Conservation (phyloP, 345 rosid species). For the Toxicodendron radicans region DNA sequence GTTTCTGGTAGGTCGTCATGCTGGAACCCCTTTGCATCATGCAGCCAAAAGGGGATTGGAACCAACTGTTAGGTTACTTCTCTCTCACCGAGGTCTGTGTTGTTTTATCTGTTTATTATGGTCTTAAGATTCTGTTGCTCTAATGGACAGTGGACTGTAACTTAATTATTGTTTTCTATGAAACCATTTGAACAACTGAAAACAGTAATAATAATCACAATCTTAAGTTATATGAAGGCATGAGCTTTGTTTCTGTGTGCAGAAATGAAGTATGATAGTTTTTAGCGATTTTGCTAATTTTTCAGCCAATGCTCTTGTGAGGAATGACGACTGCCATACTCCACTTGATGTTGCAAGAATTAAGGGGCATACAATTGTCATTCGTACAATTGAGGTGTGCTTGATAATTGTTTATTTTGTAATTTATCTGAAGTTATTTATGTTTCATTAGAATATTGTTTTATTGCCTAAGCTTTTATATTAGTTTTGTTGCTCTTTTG, state of each 20-base stretch:
- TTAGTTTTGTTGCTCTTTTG: slow-evolving; percentile 7
- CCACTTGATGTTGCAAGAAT: slow-evolving; percentile 54
- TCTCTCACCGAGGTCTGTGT: slow-evolving; percentile 40
- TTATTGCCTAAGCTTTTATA: not conserved
- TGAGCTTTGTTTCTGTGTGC: not conserved
- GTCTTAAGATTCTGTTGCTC: slow-evolving; percentile 10
- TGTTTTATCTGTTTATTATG: not conserved
- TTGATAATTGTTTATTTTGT: slow-evolving; percentile 7
- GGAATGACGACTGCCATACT: slow-evolving; percentile 57
- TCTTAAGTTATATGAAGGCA: not conserved
- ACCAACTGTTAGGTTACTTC: slow-evolving; percentile 45
- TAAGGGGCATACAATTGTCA: slow-evolving; percentile 39
- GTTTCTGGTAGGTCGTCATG: slow-evolving; percentile 41
- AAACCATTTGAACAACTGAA: no score
- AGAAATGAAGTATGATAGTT: slow-evolving; percentile 4
- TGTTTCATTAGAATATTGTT: slow-evolving; percentile 9
- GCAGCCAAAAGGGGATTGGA: slow-evolving; percentile 56
- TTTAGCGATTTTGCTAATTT: slow-evolving; percentile 16
- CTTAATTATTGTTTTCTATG: not conserved
- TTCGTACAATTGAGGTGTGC: slow-evolving; percentile 51
- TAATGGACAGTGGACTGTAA: not conserved
- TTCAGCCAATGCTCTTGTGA: slow-evolving; percentile 49
- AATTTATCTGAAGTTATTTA: not conserved
- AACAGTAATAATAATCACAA: no score
- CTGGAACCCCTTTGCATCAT: slow-evolving; percentile 59